These are phyloP conservation scores for Quercus lobata DNA, from an alignment of 331 rosid genomes.

Conservation along the genomic window DNA sequence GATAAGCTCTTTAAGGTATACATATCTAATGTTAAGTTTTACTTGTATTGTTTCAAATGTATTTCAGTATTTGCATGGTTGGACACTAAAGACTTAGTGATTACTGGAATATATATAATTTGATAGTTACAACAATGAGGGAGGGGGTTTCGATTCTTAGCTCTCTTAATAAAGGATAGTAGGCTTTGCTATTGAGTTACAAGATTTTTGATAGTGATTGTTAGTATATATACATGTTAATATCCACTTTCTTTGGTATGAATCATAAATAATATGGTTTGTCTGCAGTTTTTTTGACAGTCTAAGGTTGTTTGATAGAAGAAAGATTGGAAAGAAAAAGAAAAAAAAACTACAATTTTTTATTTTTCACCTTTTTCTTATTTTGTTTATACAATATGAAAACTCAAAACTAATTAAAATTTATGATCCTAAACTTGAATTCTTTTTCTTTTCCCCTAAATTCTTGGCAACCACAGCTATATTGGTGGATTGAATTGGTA, in stretches of 20 bases:
- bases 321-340: neutral
- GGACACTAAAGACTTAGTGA: too few relatives aligned
- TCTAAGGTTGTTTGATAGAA: neutral
- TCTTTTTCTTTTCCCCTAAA: neutral
- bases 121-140: too few relatives aligned
- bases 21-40: neutral
- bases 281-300: neutral
- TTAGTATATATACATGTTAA: neutral
- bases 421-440: neutral
- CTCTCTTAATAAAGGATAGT: too few relatives aligned
- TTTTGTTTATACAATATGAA: neutral
- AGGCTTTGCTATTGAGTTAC: neutral
- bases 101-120: too few relatives aligned
- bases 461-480: neutral
- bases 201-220: neutral
- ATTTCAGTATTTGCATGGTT: neutral
- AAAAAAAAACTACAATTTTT: neutral
- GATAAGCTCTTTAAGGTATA: conserved; percentile 66
- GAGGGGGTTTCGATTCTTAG: too few relatives aligned
- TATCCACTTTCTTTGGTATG: neutral
- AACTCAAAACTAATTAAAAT: neutral
- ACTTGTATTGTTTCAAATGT: neutral
- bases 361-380: neutral
- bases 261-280: neutral
- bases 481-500: conserved; percentile 1